phyloP scores from a whole-genome alignment of 176 grass and related monocot species.

The Oryza glaberrima region DNA sequence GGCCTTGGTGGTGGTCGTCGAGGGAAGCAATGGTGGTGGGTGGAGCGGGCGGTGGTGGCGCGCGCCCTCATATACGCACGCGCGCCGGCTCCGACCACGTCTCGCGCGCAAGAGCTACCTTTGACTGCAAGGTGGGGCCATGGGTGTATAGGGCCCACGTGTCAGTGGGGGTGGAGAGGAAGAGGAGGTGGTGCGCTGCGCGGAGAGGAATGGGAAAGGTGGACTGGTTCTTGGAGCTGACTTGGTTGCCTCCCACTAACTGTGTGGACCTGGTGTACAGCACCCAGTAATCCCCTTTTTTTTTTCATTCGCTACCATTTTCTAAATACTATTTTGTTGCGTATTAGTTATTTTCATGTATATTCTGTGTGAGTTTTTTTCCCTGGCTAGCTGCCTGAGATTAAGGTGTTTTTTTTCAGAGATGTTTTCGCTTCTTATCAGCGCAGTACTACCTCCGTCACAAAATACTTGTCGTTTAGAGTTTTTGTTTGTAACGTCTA shows the following conservation, averaged over 20 bases:
- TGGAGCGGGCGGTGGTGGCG: background rate
- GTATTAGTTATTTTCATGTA: background rate
- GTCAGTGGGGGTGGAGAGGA: background rate
- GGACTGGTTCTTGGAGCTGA: constrained; percentile 62
- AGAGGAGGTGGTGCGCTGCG: background rate
- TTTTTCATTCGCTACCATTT: too few species aligned
- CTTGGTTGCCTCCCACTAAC: constrained; percentile 61
- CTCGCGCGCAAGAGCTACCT: background rate
- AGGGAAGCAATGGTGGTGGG: constrained; percentile 7
- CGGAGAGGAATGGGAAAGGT: background rate
- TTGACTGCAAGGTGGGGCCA: background rate
- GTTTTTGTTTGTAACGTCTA: too few species aligned
- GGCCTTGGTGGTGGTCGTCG: background rate
- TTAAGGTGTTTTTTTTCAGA: background rate
- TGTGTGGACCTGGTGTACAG: constrained; percentile 20
- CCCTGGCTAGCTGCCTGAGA: background rate
- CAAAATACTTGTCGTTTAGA: too few species aligned
- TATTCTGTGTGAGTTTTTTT: background rate
- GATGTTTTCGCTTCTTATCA: background rate
- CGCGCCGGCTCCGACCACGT: background rate
- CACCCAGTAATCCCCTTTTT: background rate
- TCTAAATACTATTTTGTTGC: background rate
- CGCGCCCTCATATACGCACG: constrained; percentile 29
- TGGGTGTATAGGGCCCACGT: rapidly evolving
- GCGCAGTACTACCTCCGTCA: too few species aligned